Evolutionary conservation across 192 early-diverging fungal species (phyloP).

Genomic region (Podochytrium sp.): DNA sequence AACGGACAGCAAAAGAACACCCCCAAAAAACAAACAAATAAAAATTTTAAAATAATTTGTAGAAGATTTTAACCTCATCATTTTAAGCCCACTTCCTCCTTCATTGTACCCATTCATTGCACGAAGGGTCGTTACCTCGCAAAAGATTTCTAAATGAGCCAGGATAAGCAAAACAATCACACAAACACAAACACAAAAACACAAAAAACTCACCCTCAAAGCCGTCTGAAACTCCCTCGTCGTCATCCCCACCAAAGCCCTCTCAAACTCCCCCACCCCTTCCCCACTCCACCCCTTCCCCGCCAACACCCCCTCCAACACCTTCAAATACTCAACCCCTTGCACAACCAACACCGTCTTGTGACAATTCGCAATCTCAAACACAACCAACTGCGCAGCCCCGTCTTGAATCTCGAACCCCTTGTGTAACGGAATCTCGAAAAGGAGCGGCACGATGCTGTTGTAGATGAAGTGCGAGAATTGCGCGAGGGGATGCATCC

Average conservation of each 20-base stretch:
- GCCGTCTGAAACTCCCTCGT: conserved; percentile 26
- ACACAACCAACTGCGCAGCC: conserved; percentile 69
- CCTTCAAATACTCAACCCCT: conserved; percentile 62
- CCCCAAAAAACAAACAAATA: background rate
- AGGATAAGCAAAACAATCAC: background rate
- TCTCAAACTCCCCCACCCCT: background rate
- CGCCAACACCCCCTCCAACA: conserved; percentile 60
- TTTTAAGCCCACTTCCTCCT: no score
- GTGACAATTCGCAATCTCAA: conserved; percentile 54
- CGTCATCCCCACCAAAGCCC: conserved; percentile 11
- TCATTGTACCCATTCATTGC: no score
- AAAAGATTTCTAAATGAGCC: background rate
- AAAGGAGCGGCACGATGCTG: conserved; percentile 72
- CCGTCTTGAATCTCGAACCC: conserved; percentile 78
- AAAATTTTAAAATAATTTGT: background rate
- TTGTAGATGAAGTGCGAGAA: conserved; percentile 79
- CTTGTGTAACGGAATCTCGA: conserved; percentile 77
- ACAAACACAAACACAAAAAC: background rate
- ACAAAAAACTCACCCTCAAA: conserved; percentile 56
- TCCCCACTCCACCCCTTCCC: conserved; percentile 28
- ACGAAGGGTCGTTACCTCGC: background rate
- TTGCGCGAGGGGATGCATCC: conserved; percentile 45
- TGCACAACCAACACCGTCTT: conserved; percentile 58
- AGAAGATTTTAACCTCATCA: background rate
- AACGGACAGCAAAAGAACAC: background rate